Evolutionary conservation across 2,329 filamentous ascomycete species (phyloP).

Genomic region (Dactylellina cionopaga): DNA sequence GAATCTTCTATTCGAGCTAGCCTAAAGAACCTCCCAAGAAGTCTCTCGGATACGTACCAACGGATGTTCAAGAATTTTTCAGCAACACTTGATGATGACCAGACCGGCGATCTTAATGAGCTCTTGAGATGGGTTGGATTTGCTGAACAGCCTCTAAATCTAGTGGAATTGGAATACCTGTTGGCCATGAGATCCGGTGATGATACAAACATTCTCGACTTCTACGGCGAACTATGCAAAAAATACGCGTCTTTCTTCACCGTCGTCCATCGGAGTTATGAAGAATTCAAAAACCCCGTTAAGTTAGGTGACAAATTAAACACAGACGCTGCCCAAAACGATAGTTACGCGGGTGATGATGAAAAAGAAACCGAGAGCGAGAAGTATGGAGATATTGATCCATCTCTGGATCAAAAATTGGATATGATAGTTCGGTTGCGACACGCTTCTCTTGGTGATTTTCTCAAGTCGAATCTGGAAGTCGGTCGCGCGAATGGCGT

Average conservation of each 20-base stretch:
- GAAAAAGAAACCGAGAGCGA: neutral
- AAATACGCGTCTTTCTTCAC: constrained; percentile 18
- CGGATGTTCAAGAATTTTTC: constrained; percentile 4
- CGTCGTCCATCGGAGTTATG: neutral
- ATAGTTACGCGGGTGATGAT: neutral
- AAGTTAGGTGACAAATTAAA: neutral
- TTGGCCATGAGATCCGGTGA: neutral
- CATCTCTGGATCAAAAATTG: neutral
- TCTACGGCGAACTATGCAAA: constrained; percentile 1
- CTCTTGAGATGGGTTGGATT: constrained; percentile 1
- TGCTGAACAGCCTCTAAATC: neutral
- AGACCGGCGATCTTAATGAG: constrained; percentile 11
- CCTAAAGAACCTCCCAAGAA: constrained; percentile 7
- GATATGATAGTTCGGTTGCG: neutral
- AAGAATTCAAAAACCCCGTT: neutral
- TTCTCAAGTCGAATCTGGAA: neutral
- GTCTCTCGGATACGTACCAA: neutral
- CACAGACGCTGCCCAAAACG: neutral
- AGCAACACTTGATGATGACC: neutral
- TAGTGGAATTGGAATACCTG: constrained; percentile 2
- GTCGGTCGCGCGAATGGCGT: neutral
- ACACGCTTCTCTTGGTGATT: constrained; percentile 12
- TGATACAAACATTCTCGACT: neutral
- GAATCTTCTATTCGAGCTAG: neutral
- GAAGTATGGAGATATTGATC: neutral